Base-by-base conservation (phyloP, 2,329 filamentous ascomycete species). In the Coleophoma cylindrospora region DNA sequence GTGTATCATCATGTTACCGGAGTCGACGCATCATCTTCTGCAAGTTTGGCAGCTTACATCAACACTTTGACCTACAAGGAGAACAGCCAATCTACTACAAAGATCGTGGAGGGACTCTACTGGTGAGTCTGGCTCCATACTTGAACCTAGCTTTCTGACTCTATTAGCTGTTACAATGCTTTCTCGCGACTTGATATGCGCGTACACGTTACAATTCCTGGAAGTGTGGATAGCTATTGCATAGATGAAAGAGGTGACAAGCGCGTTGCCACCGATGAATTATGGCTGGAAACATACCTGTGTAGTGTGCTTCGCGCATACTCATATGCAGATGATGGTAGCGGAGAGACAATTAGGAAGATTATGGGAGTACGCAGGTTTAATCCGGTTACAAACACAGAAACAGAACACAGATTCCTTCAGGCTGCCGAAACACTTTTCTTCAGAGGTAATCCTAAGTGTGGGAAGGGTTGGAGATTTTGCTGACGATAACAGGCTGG, bases 1-100 rank as follows among this genome's bases (percentile, higher is more conserved):
- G 86, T 96, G 50, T 99, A 99, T 68, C 94, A 99, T 69, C 94
- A 99, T 83, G 91, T 96, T 61, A 96, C 91, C 37, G 94, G 94
- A 54, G 86, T 96, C 65, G 94, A 99, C 72, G 94, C 94, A 45
- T 99, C 94, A 2, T 97, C 94, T 7, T 97, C 94, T 10, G 94
- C 94, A 52, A 97, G 92, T 71, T 75, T 99, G 52, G 94, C 94
- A 38, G 94, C 94, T 60, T 99, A 99, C 71, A 95, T 99, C 72
- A 99, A 97, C 70, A 97, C 92, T 37, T 78, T 99, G 53, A 96
- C 91, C 43, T 95, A 96, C 71, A 87, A 87, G 57, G 88, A 92
- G 48, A 83, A 86, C 57, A 88, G 92, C 58, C 90, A 89, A 66
- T 77, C 86, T 12, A 78, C 77, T 50, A 75, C 76, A 53, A 97